Conservation (phyloP, 2,329 filamentous ascomycete genomes). For the Penicillium sp. region DNA sequence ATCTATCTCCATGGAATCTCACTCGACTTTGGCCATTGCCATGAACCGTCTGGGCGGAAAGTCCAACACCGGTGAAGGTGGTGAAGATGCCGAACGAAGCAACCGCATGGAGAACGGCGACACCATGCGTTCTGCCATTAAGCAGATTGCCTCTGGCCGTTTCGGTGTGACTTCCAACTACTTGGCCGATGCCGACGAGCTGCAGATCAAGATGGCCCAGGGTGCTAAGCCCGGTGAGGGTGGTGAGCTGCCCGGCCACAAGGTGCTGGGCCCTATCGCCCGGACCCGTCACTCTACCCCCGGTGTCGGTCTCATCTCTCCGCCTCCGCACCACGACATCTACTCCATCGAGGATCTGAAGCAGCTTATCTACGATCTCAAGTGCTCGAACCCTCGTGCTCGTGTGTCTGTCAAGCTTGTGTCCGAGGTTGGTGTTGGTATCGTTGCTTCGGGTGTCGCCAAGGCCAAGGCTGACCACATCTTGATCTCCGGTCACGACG, state of each 20-base stretch:
- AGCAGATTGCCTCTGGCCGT: constrained; percentile 91
- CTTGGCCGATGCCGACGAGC: constrained; percentile 87
- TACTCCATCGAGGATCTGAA: constrained; percentile 98
- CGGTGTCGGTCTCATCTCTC: constrained; percentile 91
- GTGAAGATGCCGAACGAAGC: constrained; percentile 88
- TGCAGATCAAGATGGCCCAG: constrained; percentile 99
- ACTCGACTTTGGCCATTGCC: constrained; percentile 89
- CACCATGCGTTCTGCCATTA: constrained; percentile 95
- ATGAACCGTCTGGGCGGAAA: constrained; percentile 97
- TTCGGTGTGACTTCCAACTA: constrained; percentile 96
- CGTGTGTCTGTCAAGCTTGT: constrained; percentile 96
- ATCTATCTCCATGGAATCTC: constrained; percentile 97
- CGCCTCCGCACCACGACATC: constrained; percentile 94
- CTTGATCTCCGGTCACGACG: constrained; percentile 91
- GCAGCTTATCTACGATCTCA: constrained; percentile 95
- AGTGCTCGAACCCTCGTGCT: constrained; percentile 88
- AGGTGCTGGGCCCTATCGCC: constrained; percentile 90
- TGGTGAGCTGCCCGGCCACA: constrained; percentile 94
- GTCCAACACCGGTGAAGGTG: constrained; percentile 96
- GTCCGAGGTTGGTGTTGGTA: constrained; percentile 94
- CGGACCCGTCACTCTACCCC: constrained; percentile 93
- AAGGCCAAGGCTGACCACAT: constrained; percentile 98
- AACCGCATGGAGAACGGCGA: constrained; percentile 83
- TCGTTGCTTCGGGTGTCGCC: constrained; percentile 93
- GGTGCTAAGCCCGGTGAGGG: constrained; percentile 96